phyloP scores from a whole-genome alignment of 306 rosid genomes.

The Quercus gilva region DNA sequence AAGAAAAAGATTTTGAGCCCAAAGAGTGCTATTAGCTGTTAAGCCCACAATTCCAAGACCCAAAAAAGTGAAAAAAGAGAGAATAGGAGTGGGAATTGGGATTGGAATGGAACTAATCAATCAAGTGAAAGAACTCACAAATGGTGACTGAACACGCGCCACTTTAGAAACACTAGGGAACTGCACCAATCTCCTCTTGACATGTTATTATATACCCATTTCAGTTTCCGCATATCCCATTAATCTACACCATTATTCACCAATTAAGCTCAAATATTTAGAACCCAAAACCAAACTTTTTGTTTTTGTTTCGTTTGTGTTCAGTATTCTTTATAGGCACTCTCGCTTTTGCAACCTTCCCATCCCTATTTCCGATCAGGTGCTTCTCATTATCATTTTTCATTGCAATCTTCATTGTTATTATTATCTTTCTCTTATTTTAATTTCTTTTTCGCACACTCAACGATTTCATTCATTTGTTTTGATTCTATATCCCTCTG shows the following conservation, averaged over 20 bases:
- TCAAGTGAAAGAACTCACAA: background rate
- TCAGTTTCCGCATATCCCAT: background rate
- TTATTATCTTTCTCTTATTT: background rate
- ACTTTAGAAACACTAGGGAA: background rate
- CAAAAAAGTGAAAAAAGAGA: no score
- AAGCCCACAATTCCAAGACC: no score
- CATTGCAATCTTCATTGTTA: background rate
- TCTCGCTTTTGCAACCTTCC: background rate
- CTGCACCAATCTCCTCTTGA: background rate
- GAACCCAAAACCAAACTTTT: background rate
- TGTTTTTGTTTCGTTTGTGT: no score
- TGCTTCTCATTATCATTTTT: background rate
- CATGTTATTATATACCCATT: background rate
- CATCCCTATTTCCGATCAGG: background rate
- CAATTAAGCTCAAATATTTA: background rate
- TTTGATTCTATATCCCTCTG: background rate
- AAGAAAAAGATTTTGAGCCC: no score
- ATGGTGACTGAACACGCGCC: background rate
- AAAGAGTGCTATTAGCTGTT: no score
- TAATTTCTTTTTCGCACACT: background rate
- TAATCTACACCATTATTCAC: background rate
- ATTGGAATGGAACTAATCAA: no score
- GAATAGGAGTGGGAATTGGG: no score
- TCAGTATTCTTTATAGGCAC: background rate
- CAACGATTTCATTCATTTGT: background rate